Evolutionary conservation across 805 yeast species (phyloP).

Genomic region (Ogataea thermomethanolica): DNA sequence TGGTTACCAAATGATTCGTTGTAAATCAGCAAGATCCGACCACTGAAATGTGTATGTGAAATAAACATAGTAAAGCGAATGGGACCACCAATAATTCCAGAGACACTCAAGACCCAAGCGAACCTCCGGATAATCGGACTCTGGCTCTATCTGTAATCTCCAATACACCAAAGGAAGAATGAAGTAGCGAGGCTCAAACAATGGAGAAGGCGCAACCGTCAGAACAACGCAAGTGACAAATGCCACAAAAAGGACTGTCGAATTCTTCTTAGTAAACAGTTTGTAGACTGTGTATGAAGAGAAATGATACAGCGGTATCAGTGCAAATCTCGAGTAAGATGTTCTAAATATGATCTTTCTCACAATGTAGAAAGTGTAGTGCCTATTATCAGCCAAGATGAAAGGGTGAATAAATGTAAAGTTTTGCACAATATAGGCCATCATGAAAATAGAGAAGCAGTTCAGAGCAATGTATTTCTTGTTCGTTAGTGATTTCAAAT

Average conservation of each 20-base stretch:
- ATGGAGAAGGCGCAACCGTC: slow-evolving; percentile 83
- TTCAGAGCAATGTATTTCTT: slow-evolving; percentile 20
- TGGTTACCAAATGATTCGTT: slow-evolving; percentile 82
- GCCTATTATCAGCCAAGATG: slow-evolving; percentile 89
- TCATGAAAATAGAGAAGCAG: slow-evolving; percentile 25
- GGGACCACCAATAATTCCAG: slow-evolving; percentile 60
- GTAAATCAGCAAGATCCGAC: slow-evolving; percentile 57
- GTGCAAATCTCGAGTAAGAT: slow-evolving; percentile 43
- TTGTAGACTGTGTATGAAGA: slow-evolving; percentile 26
- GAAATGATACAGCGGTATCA: slow-evolving; percentile 73
- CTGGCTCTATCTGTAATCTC: slow-evolving; percentile 54
- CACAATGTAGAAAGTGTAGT: slow-evolving; percentile 85
- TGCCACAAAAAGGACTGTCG: slow-evolving; percentile 43
- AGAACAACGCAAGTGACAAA: slow-evolving; percentile 49
- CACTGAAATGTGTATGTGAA: slow-evolving; percentile 61
- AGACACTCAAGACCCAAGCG: slow-evolving; percentile 52
- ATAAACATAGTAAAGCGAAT: slow-evolving; percentile 52
- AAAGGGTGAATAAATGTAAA: slow-evolving; percentile 86
- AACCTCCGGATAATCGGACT: slow-evolving; percentile 29
- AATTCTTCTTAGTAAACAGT: slow-evolving; percentile 17
- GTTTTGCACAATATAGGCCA: slow-evolving; percentile 47
- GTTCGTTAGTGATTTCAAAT: slow-evolving; percentile 35
- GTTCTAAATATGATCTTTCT: slow-evolving; percentile 54
- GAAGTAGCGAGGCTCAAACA: slow-evolving; percentile 92
- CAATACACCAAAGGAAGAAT: slow-evolving; percentile 76